A percentile compares a stretch with the other conserved stretches of the same genome.
Conservation (phyloP, 768 basidiomycete genomes). For the Artomyces pyxidatus region DNA sequence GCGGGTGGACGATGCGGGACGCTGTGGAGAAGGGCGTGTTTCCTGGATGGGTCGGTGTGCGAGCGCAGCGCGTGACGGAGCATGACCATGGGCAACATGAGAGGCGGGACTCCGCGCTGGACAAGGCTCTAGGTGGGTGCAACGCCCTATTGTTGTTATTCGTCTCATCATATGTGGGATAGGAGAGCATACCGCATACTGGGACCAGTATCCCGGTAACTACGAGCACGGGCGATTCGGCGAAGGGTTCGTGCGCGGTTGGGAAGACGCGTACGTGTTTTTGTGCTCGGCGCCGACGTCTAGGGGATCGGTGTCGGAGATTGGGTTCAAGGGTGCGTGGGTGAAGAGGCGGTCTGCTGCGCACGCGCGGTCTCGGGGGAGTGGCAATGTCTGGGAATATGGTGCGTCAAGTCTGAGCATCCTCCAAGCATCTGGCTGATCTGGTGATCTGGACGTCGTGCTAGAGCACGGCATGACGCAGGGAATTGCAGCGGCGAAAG, state of each 20-base stretch:
- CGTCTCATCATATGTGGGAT: neutral
- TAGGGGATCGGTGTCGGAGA: constrained; percentile 33
- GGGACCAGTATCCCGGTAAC: constrained; percentile 43
- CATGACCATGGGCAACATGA: constrained; percentile 32
- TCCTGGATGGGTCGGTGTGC: constrained; percentile 28
- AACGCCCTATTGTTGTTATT: neutral
- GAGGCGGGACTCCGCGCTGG: constrained; percentile 20
- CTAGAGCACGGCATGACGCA: constrained; percentile 2
- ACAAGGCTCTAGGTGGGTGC: constrained; percentile 23
- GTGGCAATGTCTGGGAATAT: constrained; percentile 56
- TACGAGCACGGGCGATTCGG: constrained; percentile 65
- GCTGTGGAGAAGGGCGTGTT: constrained; percentile 56
- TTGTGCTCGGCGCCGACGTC: constrained; percentile 24
- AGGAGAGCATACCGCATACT: constrained; percentile 35
- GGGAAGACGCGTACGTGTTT: constrained; percentile 64
- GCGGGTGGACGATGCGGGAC: constrained; percentile 68
- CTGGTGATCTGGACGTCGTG: no score
- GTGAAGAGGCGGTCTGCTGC: constrained; percentile 35
- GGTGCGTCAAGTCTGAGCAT: constrained; percentile 32
- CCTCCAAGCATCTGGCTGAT: no score
- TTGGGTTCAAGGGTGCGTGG: constrained; percentile 65
- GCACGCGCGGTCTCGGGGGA: constrained; percentile 35
- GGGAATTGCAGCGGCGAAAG: no score
- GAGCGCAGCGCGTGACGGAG: constrained; percentile 11
- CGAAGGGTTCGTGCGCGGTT: constrained; percentile 59